These are phyloP conservation scores for Pythium graminicola DNA, from an alignment of 352 stramenopile genomes.

Conservation along the genomic window DNA sequence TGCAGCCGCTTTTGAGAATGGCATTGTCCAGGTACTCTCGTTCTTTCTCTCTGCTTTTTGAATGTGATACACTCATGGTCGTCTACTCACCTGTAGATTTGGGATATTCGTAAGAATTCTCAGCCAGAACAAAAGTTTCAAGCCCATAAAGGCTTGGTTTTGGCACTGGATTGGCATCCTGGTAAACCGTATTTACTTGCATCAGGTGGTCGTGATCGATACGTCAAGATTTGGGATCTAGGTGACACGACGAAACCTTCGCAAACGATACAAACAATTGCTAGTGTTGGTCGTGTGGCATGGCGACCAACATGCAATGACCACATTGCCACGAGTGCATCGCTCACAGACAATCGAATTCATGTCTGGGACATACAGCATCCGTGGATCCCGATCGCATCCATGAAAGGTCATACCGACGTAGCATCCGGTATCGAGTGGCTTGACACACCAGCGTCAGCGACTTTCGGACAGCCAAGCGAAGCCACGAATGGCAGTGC, in stretches of 20 bases:
- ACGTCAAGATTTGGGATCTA: constrained; percentile 85
- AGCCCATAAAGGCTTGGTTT: constrained; percentile 77
- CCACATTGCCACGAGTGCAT: constrained; percentile 81
- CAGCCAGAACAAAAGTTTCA: constrained; percentile 83
- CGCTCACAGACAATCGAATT: constrained; percentile 83
- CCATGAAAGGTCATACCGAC: constrained; percentile 79
- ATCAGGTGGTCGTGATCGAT: constrained; percentile 77
- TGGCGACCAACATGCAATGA: constrained; percentile 73
- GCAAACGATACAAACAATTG: constrained; percentile 84
- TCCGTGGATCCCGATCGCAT: constrained; percentile 78
- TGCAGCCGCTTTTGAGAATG: constrained; percentile 80
- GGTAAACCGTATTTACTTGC: constrained; percentile 56
- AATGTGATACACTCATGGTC: neutral
- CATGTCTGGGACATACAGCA: constrained; percentile 82
- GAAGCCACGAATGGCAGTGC: constrained; percentile 8
- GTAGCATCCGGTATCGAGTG: constrained; percentile 80
- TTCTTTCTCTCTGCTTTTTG: neutral
- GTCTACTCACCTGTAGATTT: constrained; percentile 37
- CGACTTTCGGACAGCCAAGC: constrained; percentile 22
- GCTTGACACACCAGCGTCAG: constrained; percentile 66
- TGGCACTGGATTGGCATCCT: constrained; percentile 82
- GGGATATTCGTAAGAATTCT: constrained; percentile 78
- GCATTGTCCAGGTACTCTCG: constrained; percentile 54
- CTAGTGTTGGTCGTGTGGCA: constrained; percentile 70
- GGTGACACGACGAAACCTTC: constrained; percentile 60